phyloP scores from a whole-genome alignment of 2,329 filamentous ascomycete genomes.

The Talaromyces sp. region DNA sequence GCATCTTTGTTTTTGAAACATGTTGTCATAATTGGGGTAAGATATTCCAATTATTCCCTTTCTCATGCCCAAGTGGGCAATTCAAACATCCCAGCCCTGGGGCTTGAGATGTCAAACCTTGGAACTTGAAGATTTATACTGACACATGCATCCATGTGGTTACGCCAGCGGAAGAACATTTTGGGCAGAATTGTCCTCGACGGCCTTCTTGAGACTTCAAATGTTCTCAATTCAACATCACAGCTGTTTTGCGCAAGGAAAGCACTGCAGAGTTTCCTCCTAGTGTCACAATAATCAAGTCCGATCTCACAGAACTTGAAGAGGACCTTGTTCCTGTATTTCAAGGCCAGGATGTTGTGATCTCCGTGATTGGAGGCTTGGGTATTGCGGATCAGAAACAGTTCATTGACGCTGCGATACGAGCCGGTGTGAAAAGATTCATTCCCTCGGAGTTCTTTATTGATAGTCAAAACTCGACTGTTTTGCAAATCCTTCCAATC shows the following conservation, averaged over 20 bases:
- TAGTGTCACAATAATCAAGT: constrained; percentile 22
- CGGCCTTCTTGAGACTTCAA: background rate
- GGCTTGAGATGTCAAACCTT: too few species aligned
- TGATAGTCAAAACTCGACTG: constrained; percentile 28
- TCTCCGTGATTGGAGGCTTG: constrained; percentile 30
- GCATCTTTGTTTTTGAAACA: background rate
- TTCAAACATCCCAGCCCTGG: too few species aligned
- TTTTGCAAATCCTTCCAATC: constrained; percentile 27
- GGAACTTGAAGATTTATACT: background rate
- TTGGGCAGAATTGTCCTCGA: background rate
- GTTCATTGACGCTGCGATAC: constrained; percentile 36
- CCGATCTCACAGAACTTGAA: constrained; percentile 31
- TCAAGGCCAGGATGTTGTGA: constrained; percentile 33
- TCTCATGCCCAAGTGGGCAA: too few species aligned
- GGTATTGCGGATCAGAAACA: constrained; percentile 31
- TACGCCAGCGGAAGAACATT: constrained; percentile 1
- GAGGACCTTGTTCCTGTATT: constrained; percentile 27
- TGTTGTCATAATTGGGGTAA: constrained; percentile 1
- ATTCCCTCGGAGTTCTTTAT: constrained; percentile 38
- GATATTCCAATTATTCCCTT: background rate
- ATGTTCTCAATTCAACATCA: constrained; percentile 2
- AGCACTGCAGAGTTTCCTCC: constrained; percentile 9
- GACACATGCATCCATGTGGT: background rate
- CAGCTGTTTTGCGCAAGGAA: background rate
- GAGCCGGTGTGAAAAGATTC: constrained; percentile 37